Percentiles rank a stretch among this genome's conserved stretches.
Evolutionary conservation across 768 basidiomycete genomes (phyloP).

Genomic region (Mycena albidolilacea): DNA sequence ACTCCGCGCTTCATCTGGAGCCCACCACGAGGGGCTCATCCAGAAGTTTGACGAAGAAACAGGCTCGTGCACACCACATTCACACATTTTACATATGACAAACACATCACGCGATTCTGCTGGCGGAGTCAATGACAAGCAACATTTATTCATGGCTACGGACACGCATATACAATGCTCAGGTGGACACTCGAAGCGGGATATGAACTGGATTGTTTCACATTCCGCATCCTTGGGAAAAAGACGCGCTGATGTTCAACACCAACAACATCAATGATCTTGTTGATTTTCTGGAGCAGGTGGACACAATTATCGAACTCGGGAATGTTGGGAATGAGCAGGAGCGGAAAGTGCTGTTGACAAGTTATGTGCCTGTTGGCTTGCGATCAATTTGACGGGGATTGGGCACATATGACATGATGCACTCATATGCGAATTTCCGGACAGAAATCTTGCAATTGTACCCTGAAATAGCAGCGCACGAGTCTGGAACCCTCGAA

Average conservation of each 20-base stretch:
- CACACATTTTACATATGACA: not conserved
- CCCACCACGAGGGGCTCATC: no score
- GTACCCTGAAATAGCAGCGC: no score
- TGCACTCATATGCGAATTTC: no score
- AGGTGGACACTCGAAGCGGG: not conserved
- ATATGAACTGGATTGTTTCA: not conserved
- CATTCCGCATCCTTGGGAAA: slow-evolving; percentile 8
- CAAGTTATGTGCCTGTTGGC: no score
- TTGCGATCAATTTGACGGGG: no score
- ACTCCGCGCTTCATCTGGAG: no score
- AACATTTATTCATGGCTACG: slow-evolving; percentile 11
- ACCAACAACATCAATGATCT: slow-evolving; percentile 17
- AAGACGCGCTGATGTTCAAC: slow-evolving; percentile 12
- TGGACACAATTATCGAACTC: slow-evolving; percentile 20
- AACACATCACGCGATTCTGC: not conserved
- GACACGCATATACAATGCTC: not conserved
- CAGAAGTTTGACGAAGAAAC: no score
- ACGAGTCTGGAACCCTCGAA: no score
- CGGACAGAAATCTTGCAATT: no score
- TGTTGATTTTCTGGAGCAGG: slow-evolving; percentile 16
- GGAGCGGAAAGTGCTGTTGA: slow-evolving; percentile 14
- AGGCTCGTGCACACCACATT: no score
- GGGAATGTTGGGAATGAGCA: slow-evolving; percentile 4
- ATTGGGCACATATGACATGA: no score
- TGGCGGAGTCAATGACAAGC: slow-evolving; percentile 3